These are phyloP conservation scores for Rubus parviflorus DNA, from an alignment of 306 rosid species.

Conservation along the genomic window DNA sequence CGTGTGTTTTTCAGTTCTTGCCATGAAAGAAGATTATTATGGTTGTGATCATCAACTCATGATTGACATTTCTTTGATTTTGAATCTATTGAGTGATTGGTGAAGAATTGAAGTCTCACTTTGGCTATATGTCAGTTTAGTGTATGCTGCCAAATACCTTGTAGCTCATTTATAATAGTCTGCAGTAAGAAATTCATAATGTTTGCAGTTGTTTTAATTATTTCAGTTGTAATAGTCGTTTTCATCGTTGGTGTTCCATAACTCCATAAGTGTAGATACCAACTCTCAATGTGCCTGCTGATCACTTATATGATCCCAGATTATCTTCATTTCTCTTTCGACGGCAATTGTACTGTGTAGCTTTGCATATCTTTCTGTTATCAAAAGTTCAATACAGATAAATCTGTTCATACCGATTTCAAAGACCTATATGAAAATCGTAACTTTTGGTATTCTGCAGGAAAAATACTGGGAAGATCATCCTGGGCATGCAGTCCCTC, in stretches of 20 bases:
- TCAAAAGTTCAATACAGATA: neutral
- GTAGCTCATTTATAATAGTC: neutral
- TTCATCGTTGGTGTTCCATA: neutral
- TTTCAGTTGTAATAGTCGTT: neutral
- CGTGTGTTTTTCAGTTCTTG: neutral
- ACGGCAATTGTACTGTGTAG: neutral
- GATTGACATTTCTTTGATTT: neutral
- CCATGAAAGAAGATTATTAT: neutral
- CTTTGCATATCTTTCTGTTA: neutral
- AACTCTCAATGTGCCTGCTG: neutral
- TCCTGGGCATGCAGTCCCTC: constrained; percentile 72
- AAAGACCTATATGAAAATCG: neutral
- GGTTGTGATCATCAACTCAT: neutral
- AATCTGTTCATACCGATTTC: neutral
- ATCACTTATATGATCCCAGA: neutral
- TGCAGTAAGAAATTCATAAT: neutral
- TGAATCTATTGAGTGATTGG: neutral
- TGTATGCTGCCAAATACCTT: neutral
- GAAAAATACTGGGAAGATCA: constrained; percentile 96
- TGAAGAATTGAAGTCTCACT: neutral
- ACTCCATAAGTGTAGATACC: neutral
- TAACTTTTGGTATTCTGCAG: constrained; percentile 37
- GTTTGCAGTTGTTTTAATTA: neutral
- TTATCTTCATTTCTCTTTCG: neutral
- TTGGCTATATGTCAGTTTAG: neutral